phyloP scores from a whole-genome alignment of 2,329 filamentous ascomycete genomes.

The Aquanectria penicillioides region DNA sequence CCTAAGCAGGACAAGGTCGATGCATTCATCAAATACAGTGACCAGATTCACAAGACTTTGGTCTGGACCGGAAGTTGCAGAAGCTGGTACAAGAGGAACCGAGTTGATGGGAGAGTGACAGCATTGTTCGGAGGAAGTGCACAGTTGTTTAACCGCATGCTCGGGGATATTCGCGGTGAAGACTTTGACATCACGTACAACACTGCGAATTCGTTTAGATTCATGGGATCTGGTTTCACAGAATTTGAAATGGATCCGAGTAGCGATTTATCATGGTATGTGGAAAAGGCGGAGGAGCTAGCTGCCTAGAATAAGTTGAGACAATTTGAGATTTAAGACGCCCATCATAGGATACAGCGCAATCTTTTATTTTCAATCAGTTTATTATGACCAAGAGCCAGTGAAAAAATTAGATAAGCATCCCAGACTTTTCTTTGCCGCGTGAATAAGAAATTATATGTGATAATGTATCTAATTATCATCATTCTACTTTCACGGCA shows the following conservation, averaged over 20 bases:
- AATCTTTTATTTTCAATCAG: too few relatives aligned
- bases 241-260: constrained; percentile 36
- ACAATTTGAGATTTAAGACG: too few relatives aligned
- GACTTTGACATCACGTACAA: constrained; percentile 35
- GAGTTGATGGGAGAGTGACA: constrained; percentile 30
- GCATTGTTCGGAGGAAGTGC: constrained; percentile 36
- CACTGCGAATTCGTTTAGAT: constrained; percentile 32
- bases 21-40: constrained; percentile 35
- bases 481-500: too few relatives aligned
- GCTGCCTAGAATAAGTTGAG: neutral
- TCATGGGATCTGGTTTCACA: constrained; percentile 36
- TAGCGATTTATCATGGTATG: constrained; percentile 35
- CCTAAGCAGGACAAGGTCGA: constrained; percentile 36
- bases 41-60: constrained; percentile 34
- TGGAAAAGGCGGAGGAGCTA: constrained; percentile 33
- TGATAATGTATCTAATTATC: too few relatives aligned
- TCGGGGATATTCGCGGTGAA: constrained; percentile 33
- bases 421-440: too few relatives aligned
- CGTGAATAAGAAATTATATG: too few relatives aligned
- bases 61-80: constrained; percentile 35
- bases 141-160: constrained; percentile 34
- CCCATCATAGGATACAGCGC: too few relatives aligned
- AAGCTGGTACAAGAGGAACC: constrained; percentile 35
- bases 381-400: too few relatives aligned
- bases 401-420: too few relatives aligned